phyloP scores from a whole-genome alignment of 805 yeast species.

The Candida railenensis region DNA sequence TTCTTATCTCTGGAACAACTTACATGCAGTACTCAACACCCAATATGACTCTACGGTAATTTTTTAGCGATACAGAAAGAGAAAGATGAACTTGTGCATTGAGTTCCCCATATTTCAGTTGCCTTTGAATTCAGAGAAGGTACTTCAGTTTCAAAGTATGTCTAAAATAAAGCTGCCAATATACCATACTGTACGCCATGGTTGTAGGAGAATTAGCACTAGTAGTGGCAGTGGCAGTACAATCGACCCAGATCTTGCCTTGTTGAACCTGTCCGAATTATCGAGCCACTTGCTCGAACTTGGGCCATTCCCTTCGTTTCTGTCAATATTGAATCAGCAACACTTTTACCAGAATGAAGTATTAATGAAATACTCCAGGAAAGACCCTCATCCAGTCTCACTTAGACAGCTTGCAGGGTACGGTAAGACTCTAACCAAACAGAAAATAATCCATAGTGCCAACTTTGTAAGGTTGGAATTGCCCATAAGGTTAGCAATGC shows the following conservation, averaged over 20 bases:
- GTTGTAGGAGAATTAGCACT: conserved; percentile 9
- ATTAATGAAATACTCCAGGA: conserved; percentile 58
- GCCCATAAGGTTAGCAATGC: conserved; percentile 78
- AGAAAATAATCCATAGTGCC: conserved; percentile 78
- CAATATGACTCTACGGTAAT: no score
- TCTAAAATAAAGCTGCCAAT: neutral
- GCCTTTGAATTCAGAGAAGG: no score
- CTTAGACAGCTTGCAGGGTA: conserved; percentile 87
- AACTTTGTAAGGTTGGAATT: conserved; percentile 85
- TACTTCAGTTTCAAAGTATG: neutral
- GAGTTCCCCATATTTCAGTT: neutral
- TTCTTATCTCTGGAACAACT: no score
- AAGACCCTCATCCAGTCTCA: conserved; percentile 84
- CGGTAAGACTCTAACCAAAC: conserved; percentile 74
- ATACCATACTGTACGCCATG: neutral
- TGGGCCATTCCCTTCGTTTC: conserved; percentile 42
- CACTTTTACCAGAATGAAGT: conserved; percentile 86
- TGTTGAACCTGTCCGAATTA: neutral
- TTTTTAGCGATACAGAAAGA: no score
- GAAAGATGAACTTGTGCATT: no score
- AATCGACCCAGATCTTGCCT: neutral
- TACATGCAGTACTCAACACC: no score
- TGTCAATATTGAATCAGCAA: conserved; percentile 50
- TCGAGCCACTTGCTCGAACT: conserved; percentile 27
- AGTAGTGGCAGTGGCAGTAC: neutral